Evolutionary conservation across 2,329 filamentous ascomycete genomes (phyloP).

Genomic region (Alternaria novae-zelandiae): DNA sequence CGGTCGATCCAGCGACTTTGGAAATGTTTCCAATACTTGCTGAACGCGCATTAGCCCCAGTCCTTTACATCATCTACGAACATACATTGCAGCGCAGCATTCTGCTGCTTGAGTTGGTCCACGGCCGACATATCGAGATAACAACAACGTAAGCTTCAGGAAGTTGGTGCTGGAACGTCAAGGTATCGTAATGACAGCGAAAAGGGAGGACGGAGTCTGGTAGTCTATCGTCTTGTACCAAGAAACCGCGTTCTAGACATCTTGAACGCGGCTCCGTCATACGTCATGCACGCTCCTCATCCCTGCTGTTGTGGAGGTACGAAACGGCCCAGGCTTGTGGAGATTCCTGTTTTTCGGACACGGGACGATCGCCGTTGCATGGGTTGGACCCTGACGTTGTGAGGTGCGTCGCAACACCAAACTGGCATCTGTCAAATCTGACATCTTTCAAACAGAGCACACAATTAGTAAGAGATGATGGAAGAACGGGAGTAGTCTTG

Average conservation of each 20-base stretch:
- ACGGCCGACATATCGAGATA: constrained; percentile 40
- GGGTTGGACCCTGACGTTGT: constrained; percentile 14
- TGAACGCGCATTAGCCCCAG: constrained; percentile 15
- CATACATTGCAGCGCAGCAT: constrained; percentile 50
- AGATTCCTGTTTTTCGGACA: constrained; percentile 27
- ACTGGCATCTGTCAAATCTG: neutral
- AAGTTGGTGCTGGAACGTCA: neutral
- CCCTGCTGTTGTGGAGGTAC: constrained; percentile 20
- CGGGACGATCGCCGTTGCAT: constrained; percentile 24
- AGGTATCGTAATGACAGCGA: neutral
- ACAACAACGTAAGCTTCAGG: neutral
- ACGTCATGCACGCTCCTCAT: constrained; percentile 23
- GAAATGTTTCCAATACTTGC: constrained; percentile 38
- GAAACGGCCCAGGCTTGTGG: constrained; percentile 15
- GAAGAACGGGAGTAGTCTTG: neutral
- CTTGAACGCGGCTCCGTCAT: constrained; percentile 18
- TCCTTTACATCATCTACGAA: neutral
- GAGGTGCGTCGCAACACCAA: neutral
- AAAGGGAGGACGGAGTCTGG: neutral
- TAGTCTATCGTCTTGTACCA: neutral
- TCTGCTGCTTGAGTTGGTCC: constrained; percentile 52
- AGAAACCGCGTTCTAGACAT: constrained; percentile 15
- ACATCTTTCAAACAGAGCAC: neutral
- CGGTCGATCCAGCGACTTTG: constrained; percentile 33
- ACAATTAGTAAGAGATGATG: neutral